Evolutionary conservation across 2,329 filamentous ascomycete species (phyloP).

Genomic region (Pestalotiopsis sp.): DNA sequence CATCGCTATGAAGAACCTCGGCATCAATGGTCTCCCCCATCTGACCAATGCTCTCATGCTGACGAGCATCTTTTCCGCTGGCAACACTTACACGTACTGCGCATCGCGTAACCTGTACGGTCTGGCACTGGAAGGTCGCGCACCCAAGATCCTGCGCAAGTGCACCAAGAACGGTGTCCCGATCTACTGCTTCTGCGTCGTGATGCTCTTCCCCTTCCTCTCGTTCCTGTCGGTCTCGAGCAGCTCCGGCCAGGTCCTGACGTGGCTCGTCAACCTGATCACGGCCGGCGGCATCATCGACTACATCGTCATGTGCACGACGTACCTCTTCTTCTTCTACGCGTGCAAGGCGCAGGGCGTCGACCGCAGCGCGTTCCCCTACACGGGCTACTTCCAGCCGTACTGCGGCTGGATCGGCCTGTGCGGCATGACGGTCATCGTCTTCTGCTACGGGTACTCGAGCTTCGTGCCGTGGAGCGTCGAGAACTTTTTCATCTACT

Average conservation of each 20-base stretch:
- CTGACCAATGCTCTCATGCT: conserved; percentile 62
- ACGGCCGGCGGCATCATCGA: conserved; percentile 20
- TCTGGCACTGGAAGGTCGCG: conserved; percentile 55
- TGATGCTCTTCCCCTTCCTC: conserved; percentile 61
- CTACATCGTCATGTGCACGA: conserved; percentile 34
- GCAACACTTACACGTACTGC: conserved; percentile 61
- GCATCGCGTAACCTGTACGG: conserved; percentile 61
- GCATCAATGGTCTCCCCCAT: conserved; percentile 52
- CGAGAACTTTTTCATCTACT: conserved; percentile 42
- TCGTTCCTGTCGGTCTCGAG: conserved; percentile 47
- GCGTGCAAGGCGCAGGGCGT: conserved; percentile 50
- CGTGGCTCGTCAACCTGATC: conserved; percentile 19
- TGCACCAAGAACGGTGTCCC: conserved; percentile 61
- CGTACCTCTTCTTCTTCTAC: conserved; percentile 58
- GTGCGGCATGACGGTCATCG: conserved; percentile 37
- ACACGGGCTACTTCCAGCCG: conserved; percentile 58
- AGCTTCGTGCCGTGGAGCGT: conserved; percentile 39
- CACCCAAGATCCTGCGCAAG: conserved; percentile 48
- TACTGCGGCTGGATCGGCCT: conserved; percentile 51
- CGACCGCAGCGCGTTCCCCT: conserved; percentile 55
- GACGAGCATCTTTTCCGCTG: conserved; percentile 58
- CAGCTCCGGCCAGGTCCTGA: conserved; percentile 22
- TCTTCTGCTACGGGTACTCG: conserved; percentile 56
- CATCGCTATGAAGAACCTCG: conserved; percentile 55
- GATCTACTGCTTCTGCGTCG: conserved; percentile 58